Percentiles rank a stretch among this genome's conserved stretches.
These are phyloP conservation scores for Aspergillus vadensis DNA, from an alignment of 2,329 filamentous ascomycete genomes.

Conservation along the genomic window DNA sequence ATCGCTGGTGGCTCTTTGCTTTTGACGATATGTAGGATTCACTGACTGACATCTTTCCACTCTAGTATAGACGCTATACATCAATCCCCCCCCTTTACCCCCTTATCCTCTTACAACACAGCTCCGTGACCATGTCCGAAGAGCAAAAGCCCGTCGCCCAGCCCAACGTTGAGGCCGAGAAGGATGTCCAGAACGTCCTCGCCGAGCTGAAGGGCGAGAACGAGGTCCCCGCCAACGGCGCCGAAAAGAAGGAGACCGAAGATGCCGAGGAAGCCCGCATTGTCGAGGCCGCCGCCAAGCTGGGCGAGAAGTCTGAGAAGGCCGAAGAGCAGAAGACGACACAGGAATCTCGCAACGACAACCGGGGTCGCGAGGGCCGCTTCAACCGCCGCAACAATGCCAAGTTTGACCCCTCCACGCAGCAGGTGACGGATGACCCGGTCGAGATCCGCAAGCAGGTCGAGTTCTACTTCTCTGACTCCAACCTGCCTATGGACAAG, in stretches of 20 bases:
- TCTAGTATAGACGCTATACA: not conserved
- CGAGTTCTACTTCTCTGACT: slow-evolving; percentile 94
- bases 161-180: slow-evolving; percentile 46
- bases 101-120: slow-evolving; percentile 1
- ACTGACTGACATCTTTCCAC: not conserved
- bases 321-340: slow-evolving; percentile 33
- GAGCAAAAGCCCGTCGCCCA: slow-evolving; percentile 39
- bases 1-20: not conserved
- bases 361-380: slow-evolving; percentile 30
- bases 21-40: not conserved
- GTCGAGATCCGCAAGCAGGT: slow-evolving; percentile 85
- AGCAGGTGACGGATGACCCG: slow-evolving; percentile 73
- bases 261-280: slow-evolving; percentile 42
- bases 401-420: slow-evolving; percentile 70
- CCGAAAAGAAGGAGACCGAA: slow-evolving; percentile 27
- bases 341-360: slow-evolving; percentile 26
- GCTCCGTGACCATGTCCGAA: slow-evolving; percentile 41
- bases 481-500: slow-evolving; percentile 84
- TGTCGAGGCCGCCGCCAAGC: slow-evolving; percentile 39
- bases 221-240: slow-evolving; percentile 18
- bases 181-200: slow-evolving; percentile 50
- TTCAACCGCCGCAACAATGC: slow-evolving; percentile 55
- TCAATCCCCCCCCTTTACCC: not conserved
- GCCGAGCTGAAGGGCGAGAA: slow-evolving; percentile 47
- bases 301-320: slow-evolving; percentile 42